Conservation (phyloP, 495 filamentous ascomycete species). For the Penicillium silybi region DNA sequence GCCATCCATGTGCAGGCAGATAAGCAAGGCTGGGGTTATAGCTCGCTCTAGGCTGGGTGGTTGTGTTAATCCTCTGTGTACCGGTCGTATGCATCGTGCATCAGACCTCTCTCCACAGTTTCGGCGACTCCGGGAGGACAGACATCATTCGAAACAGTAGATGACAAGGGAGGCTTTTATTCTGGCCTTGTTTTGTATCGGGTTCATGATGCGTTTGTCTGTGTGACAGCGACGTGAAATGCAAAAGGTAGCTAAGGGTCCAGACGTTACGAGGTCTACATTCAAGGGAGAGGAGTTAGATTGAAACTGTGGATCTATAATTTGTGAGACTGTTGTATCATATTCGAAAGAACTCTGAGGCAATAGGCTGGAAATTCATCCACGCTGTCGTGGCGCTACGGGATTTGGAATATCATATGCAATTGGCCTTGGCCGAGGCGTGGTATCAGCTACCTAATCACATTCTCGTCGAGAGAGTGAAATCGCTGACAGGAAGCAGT, state of each 20-base stretch:
- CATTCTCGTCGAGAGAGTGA: too few species aligned
- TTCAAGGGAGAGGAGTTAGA: not conserved
- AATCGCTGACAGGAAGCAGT: too few species aligned
- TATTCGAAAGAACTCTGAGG: not conserved
- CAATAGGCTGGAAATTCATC: not conserved
- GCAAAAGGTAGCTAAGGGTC: not conserved
- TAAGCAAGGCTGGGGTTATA: not conserved
- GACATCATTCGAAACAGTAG: not conserved
- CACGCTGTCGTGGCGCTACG: not conserved
- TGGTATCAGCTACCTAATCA: not conserved
- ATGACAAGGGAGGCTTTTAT: not conserved
- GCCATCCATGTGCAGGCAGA: not conserved
- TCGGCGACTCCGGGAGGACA: conserved; percentile 5
- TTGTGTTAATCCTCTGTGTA: not conserved
- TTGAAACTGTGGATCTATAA: not conserved
- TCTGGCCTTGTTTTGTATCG: not conserved
- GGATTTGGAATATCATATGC: not conserved
- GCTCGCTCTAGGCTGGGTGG: not conserved
- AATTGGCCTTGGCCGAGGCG: not conserved
- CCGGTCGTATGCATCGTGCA: not conserved
- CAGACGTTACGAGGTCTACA: not conserved
- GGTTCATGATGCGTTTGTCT: not conserved
- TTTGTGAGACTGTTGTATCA: not conserved
- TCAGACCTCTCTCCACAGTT: not conserved
- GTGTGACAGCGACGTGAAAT: not conserved